phyloP scores from a whole-genome alignment of 305 asterid genomes.

The Solanum hybrid region DNA sequence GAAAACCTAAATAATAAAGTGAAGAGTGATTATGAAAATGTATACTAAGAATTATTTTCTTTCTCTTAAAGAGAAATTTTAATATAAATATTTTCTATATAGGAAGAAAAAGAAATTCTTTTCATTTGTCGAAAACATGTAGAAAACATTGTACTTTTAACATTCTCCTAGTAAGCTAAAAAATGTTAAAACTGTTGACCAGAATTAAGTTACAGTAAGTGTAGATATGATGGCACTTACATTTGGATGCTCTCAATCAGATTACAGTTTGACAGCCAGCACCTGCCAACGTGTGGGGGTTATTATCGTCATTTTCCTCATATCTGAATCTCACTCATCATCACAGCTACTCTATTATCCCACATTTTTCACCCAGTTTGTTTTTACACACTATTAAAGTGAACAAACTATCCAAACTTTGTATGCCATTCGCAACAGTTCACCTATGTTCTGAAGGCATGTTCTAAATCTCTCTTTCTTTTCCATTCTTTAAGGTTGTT shows the following conservation, averaged over 20 bases:
- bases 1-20: background rate
- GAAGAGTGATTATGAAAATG: background rate
- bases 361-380: background rate
- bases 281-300: background rate
- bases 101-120: background rate
- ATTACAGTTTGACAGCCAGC: background rate
- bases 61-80: background rate
- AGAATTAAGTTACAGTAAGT: background rate
- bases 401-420: background rate
- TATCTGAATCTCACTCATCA: background rate
- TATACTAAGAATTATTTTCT: background rate
- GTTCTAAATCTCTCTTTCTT: background rate
- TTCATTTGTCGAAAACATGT: background rate
- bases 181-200: background rate
- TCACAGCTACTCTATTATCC: background rate
- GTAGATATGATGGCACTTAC: background rate
- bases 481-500: background rate
- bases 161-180: background rate
- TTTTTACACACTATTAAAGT: background rate
- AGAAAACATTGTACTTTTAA: background rate
- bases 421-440: background rate
- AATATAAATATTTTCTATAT: background rate
- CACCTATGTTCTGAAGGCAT: background rate
- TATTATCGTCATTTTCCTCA: background rate
- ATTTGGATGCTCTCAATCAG: background rate